Evolutionary conservation across 2,329 filamentous ascomycete genomes (phyloP), one percentile per base, ranked within the genome.

Genomic region (Colletotrichum falcatum): DNA sequence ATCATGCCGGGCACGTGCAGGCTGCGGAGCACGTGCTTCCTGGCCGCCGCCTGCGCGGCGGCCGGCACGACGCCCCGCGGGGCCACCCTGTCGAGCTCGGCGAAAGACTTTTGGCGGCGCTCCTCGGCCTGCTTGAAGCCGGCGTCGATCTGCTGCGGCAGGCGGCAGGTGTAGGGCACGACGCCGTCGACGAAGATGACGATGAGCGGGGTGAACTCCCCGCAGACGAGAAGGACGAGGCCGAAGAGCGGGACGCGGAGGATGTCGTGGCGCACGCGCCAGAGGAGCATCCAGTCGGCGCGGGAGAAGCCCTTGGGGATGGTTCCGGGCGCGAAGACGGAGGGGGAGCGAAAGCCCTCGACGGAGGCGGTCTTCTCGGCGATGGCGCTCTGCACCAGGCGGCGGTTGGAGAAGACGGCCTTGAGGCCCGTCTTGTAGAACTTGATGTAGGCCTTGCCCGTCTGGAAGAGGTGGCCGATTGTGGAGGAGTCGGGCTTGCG

Each of bases 351-450:
- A 20, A 91, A 80, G 74, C 91, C 89, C 78, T 90, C 92, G 69
- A 90, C 87, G 3, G 68, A 28, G 1, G 85, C 81, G 11, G 91
- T 84, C n/a, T 80, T 78, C 62, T 76, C 73, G 61, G 76, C 75
- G 65, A 82, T 78, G 78, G 78, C 84, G 76, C 82, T 80, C 61
- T 82, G 80, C 18, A 91, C 78, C 14, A 86, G 84, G 28, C 83
- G 78, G 58, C 88, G 85, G 74, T 97, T 97, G 70, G 84, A 82
- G 78, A 89, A 90, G 61, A 97, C 90, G 75, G 92, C 90, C 77
- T 90, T 90, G 39, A 97, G 81, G 23, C 95, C 95, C 1, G 89
- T 87, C 82, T 96, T 97, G 89, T 98, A 98, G 87, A 98, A 98
- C 44, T 81, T 81, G 12, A 92, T 80, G 81, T 97, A 97, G 61